phyloP scores from a whole-genome alignment of 768 basidiomycete genomes.

The Suillus variegatus region DNA sequence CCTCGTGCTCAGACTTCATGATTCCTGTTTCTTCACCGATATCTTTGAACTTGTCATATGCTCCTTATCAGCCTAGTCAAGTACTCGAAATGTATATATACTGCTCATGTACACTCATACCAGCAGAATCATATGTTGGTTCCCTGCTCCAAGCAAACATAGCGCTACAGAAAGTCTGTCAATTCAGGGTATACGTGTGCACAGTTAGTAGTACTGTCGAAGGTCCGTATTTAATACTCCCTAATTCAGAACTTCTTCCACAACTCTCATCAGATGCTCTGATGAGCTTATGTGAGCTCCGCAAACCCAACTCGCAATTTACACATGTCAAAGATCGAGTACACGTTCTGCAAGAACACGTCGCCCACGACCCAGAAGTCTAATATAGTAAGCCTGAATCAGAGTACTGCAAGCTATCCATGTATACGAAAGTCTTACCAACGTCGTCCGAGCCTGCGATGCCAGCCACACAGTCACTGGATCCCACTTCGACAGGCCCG shows the following conservation, averaged over 20 bases:
- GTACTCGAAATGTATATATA: no score
- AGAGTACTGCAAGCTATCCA: not conserved
- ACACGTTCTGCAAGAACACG: slow-evolving; percentile 36
- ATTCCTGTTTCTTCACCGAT: no score
- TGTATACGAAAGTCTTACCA: slow-evolving; percentile 8
- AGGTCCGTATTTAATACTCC: not conserved
- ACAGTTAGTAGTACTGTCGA: not conserved
- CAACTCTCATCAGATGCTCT: slow-evolving; percentile 1
- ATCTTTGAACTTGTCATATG: no score
- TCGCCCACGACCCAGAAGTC: slow-evolving; percentile 37
- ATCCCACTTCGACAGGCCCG: slow-evolving; percentile 34
- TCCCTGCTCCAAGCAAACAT: no score
- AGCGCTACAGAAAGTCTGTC: no score
- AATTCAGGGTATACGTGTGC: not conserved
- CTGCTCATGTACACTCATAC: no score
- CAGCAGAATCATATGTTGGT: no score
- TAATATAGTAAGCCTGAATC: slow-evolving; percentile 10
- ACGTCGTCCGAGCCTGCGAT: slow-evolving; percentile 27
- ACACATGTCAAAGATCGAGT: slow-evolving; percentile 31
- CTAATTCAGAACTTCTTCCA: not conserved
- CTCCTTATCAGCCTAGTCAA: no score
- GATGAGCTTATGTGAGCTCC: slow-evolving; percentile 20
- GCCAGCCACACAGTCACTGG: slow-evolving; percentile 38
- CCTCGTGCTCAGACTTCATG: no score
- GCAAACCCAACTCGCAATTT: slow-evolving; percentile 45